These are phyloP conservation scores for Funneliformis mosseae DNA, from an alignment of 192 early-diverging fungal genomes.

Conservation along the genomic window DNA sequence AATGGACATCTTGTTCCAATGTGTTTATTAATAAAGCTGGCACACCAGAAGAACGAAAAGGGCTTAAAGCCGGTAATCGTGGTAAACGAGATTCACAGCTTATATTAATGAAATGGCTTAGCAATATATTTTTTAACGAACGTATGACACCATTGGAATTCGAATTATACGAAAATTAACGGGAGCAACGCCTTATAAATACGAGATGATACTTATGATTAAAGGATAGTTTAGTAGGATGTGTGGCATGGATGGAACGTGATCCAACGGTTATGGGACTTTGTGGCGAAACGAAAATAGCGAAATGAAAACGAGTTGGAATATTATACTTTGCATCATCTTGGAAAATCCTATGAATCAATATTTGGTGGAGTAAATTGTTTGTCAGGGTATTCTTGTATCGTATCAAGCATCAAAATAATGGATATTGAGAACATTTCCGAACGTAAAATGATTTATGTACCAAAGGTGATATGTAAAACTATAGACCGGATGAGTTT, in stretches of 20 bases:
- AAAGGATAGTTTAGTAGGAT: constrained; percentile 79
- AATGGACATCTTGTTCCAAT: constrained; percentile 62
- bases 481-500: constrained; percentile 83
- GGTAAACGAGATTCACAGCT: constrained; percentile 98
- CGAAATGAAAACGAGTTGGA: constrained; percentile 88
- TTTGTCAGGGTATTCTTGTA: constrained; percentile 97
- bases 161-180: constrained; percentile 78
- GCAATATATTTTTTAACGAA: constrained; percentile 79
- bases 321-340: constrained; percentile 97
- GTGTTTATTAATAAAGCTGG: constrained; percentile 77
- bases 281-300: constrained; percentile 97
- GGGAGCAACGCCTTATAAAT: constrained; percentile 87
- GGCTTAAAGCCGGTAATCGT: constrained; percentile 81
- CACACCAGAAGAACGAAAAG: constrained; percentile 63
- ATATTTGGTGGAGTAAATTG: constrained; percentile 98
- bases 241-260: constrained; percentile 89
- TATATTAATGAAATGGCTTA: constrained; percentile 93
- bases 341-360: constrained; percentile 92
- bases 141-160: constrained; percentile 88
- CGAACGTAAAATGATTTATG: constrained; percentile 86
- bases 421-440: constrained; percentile 84
- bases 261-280: constrained; percentile 93
- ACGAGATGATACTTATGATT: constrained; percentile 82
- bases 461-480: constrained; percentile 80
- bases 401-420: constrained; percentile 82